Evolutionary conservation across 2,329 filamentous ascomycete genomes (phyloP), one percentile per base, ranked within the genome.

Genomic region (Hirsutella thompsonii): DNA sequence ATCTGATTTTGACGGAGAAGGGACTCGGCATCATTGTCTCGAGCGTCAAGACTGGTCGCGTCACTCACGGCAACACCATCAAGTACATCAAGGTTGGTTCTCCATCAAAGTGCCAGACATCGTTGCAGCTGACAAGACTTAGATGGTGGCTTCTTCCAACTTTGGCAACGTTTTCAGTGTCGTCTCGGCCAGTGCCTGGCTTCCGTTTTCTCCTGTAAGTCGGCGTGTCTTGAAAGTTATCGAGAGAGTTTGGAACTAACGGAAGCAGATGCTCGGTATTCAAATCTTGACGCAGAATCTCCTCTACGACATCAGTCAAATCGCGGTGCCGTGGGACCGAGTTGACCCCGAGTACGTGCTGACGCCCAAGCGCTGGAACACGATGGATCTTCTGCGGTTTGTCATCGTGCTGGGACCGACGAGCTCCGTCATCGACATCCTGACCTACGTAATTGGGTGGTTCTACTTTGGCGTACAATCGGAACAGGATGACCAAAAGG

Each of bases 151-250:
- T 8, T 56, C 54, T 1, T 55, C 52, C 46, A 56, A 56, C 42
- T 54, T 56, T 40, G 54, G 54, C 26, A 56, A 56, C 32, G 54
- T 56, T 11, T 55, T 56, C 29, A 55, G 52, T 29, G 50, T 55
- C 30, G 42, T 56, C 5, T 45, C 49, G 0, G 53, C 53, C 2
- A 54, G 53, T 20, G 48, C 54, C 1, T 56, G 53, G 54, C 47
- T 56, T 1, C 54, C 51, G 2, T 56, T 50, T 36, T 49, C 50
- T n/a, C 49, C 47, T 20, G 41, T 43, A 44, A 2, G 41, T 37
- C n/a, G n/a, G 13, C 30, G 30, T 9, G 6, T 13, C 30, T 5
- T 32, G 30, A 14, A 8, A 8, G 30, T 13, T 16, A n/a, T n/a
- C n/a, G n/a, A n/a, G n/a, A n/a, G n/a, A n/a, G n/a, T n/a, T n/a